These are phyloP conservation scores for Nakaseomyces uthaithaninus DNA, from an alignment of 1,139 yeast genomes.

Conservation along the genomic window DNA sequence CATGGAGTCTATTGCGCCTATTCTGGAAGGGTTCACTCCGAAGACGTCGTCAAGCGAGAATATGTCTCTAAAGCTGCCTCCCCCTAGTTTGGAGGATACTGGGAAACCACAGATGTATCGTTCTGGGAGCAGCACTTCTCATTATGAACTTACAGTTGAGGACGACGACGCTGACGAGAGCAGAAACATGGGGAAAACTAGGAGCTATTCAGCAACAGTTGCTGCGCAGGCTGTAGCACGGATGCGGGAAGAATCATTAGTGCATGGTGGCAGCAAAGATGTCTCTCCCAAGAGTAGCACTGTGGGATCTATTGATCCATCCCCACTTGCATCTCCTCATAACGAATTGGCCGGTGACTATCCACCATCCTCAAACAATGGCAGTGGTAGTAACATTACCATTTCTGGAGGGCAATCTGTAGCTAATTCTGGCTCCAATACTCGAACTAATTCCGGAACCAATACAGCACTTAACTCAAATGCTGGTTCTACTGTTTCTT, in stretches of 20 bases:
- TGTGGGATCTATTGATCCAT: neutral
- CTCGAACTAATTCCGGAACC: neutral
- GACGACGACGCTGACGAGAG: slow-evolving; percentile 26
- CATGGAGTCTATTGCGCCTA: slow-evolving; percentile 72
- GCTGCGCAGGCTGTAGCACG: slow-evolving; percentile 12
- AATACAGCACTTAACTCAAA: slow-evolving; percentile 10
- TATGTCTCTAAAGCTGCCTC: slow-evolving; percentile 34
- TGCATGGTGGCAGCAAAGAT: neutral
- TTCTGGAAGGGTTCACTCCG: slow-evolving; percentile 62
- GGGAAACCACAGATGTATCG: slow-evolving; percentile 5
- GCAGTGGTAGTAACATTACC: neutral
- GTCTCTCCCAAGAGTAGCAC: neutral
- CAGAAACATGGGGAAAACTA: slow-evolving; percentile 3
- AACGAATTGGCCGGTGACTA: neutral
- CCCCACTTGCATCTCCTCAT: slow-evolving; percentile 1
- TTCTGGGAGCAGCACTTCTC: slow-evolving; percentile 8
- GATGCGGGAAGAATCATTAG: neutral
- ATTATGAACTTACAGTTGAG: slow-evolving; percentile 3
- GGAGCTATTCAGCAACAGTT: slow-evolving; percentile 5
- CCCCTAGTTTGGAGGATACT: slow-evolving; percentile 18
- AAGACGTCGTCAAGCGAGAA: slow-evolving; percentile 59
- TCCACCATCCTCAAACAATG: neutral
- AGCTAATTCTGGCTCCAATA: neutral
- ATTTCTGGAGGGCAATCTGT: neutral
- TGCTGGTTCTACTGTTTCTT: slow-evolving; percentile 24